phyloP scores from a whole-genome alignment of 345 rosid species.

The Rhizophora mangle region DNA sequence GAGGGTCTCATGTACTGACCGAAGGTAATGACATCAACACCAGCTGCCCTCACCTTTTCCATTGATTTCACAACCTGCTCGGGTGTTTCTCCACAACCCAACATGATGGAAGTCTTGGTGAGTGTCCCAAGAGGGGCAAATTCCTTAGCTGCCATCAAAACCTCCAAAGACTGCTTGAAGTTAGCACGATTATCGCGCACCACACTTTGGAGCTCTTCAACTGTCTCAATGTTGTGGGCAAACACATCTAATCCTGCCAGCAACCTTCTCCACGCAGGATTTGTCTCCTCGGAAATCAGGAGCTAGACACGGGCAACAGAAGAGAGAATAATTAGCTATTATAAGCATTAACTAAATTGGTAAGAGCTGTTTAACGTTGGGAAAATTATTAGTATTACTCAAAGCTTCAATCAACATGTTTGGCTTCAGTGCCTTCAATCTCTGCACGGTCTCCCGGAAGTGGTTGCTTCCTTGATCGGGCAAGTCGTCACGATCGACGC shows the following conservation, averaged over 20 bases:
- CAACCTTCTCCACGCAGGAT: slow-evolving; percentile 77
- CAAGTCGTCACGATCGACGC: slow-evolving; percentile 88
- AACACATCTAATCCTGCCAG: slow-evolving; percentile 85
- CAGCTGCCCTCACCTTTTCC: slow-evolving; percentile 96
- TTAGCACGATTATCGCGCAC: slow-evolving; percentile 95
- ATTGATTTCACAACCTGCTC: slow-evolving; percentile 83
- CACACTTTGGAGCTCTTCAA: slow-evolving; percentile 83
- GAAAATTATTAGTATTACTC: slow-evolving; percentile 35
- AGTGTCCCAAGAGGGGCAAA: slow-evolving; percentile 75
- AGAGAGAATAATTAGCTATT: background rate
- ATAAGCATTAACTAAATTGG: background rate
- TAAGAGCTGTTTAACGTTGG: background rate
- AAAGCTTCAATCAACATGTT: slow-evolving; percentile 86
- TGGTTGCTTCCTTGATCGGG: slow-evolving; percentile 86
- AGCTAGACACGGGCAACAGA: slow-evolving; percentile 42
- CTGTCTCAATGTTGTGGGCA: slow-evolving; percentile 98
- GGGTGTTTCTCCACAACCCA: slow-evolving; percentile 99
- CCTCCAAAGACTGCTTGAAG: slow-evolving; percentile 89
- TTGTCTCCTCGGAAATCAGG: slow-evolving; percentile 93
- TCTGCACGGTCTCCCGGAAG: slow-evolving; percentile 73
- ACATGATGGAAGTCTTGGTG: slow-evolving; percentile 92
- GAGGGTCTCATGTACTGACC: slow-evolving; percentile 99
- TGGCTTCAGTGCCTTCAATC: slow-evolving; percentile 79
- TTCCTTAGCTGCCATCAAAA: slow-evolving; percentile 81
- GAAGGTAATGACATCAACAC: slow-evolving; percentile 97